Percentiles rank a stretch among this genome's conserved stretches.
These are phyloP conservation scores for Zoysia japonica DNA, from an alignment of 176 grass and related monocot genomes.

Conservation along the genomic window DNA sequence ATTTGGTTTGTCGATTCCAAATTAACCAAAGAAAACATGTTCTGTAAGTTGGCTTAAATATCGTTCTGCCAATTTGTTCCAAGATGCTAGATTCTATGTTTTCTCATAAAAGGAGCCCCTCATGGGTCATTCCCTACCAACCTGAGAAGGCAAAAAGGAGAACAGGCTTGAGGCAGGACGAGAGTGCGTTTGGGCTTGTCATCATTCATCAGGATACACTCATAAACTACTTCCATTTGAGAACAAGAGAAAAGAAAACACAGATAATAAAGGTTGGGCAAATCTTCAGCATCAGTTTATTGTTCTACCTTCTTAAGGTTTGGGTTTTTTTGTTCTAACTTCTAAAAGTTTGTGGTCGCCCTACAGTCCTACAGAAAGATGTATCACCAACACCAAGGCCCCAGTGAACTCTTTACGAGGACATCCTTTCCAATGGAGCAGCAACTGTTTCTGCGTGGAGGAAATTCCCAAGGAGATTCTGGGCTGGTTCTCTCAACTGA, in stretches of 20 bases:
- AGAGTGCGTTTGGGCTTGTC: constrained; percentile 32
- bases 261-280: constrained; percentile 39
- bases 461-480: constrained; percentile 77
- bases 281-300: neutral
- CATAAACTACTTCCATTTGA: constrained; percentile 29
- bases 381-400: constrained; percentile 85
- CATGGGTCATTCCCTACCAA: constrained; percentile 61
- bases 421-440: constrained; percentile 67
- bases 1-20: constrained; percentile 29
- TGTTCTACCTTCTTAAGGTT: constrained; percentile 40
- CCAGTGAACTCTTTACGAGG: constrained; percentile 67
- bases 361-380: constrained; percentile 42
- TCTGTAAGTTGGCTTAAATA: constrained; percentile 62
- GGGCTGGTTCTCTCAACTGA: constrained; percentile 95
- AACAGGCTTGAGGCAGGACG: constrained; percentile 43
- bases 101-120: constrained; percentile 78
- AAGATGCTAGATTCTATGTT: constrained; percentile 78
- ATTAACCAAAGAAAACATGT: constrained; percentile 42
- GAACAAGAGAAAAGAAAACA: constrained; percentile 39
- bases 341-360: constrained; percentile 34
- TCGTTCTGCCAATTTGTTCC: constrained; percentile 59
- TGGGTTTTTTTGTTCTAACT: neutral
- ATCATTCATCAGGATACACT: constrained; percentile 15
- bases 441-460: constrained; percentile 78
- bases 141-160: constrained; percentile 55